Evolutionary conservation across 768 basidiomycete species (phyloP).

Genomic region (Strobilomyces confusus): DNA sequence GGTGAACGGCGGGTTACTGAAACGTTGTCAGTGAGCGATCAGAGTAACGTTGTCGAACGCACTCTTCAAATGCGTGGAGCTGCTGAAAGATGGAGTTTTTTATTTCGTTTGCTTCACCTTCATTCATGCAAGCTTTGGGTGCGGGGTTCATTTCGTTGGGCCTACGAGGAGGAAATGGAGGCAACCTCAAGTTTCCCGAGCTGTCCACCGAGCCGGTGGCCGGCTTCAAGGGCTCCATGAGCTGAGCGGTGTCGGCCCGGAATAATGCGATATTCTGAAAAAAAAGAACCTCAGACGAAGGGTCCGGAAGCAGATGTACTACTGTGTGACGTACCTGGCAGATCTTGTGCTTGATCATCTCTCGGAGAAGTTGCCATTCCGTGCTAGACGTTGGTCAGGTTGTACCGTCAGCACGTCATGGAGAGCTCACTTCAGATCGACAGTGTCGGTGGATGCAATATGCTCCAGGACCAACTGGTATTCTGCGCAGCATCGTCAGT

Average conservation of each 20-base stretch:
- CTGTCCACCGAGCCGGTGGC: slow-evolving; percentile 25
- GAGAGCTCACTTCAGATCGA: slow-evolving; percentile 47
- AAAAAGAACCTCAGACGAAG: not conserved
- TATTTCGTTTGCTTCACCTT: slow-evolving; percentile 54
- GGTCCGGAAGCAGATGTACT: not conserved
- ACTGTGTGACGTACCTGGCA: slow-evolving; percentile 50
- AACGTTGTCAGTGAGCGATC: slow-evolving; percentile 4
- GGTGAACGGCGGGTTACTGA: slow-evolving; percentile 73
- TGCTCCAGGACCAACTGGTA: slow-evolving; percentile 55
- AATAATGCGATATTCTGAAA: slow-evolving; percentile 49
- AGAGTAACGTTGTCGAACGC: slow-evolving; percentile 22
- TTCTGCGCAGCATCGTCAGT: slow-evolving; percentile 37
- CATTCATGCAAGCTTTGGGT: slow-evolving; percentile 57
- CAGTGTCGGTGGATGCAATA: slow-evolving; percentile 60
- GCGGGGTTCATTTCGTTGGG: slow-evolving; percentile 44
- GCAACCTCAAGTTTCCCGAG: slow-evolving; percentile 61
- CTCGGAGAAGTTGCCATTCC: slow-evolving; percentile 68
- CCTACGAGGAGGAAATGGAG: slow-evolving; percentile 68
- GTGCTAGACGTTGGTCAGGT: slow-evolving; percentile 36
- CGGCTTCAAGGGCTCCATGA: slow-evolving; percentile 42
- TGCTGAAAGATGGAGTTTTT: slow-evolving; percentile 56
- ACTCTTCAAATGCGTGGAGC: slow-evolving; percentile 76
- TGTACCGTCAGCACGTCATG: slow-evolving; percentile 3
- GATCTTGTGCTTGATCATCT: slow-evolving; percentile 70
- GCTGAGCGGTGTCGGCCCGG: slow-evolving; percentile 35